A percentile compares a stretch with the other conserved stretches of the same genome.
These are phyloP conservation scores for Carpinus viminea DNA, from an alignment of 306 rosid species.

Conservation along the genomic window DNA sequence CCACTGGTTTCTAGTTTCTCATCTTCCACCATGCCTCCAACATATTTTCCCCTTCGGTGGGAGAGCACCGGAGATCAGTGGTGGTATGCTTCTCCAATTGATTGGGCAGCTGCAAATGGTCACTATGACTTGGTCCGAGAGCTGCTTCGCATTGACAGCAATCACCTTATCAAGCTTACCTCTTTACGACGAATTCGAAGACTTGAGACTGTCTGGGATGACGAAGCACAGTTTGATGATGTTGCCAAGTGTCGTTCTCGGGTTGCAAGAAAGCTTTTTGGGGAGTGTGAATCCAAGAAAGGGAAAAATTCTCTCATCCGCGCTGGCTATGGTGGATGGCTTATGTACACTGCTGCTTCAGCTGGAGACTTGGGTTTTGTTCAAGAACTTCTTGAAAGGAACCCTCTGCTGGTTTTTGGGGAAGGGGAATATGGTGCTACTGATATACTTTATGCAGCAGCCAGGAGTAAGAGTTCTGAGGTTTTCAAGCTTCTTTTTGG, in stretches of 20 bases:
- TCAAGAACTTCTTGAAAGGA: slow-evolving; percentile 49
- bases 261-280: slow-evolving; percentile 70
- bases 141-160: slow-evolving; percentile 76
- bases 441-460: slow-evolving; percentile 72
- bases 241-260: slow-evolving; percentile 73
- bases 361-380: slow-evolving; percentile 81
- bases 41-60: slow-evolving; percentile 92
- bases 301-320: slow-evolving; percentile 69
- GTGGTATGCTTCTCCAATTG: slow-evolving; percentile 99
- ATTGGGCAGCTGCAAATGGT: slow-evolving; percentile 97
- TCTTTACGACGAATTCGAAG: slow-evolving; percentile 89
- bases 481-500: slow-evolving; percentile 66
- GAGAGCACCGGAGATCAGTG: slow-evolving; percentile 99
- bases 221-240: slow-evolving; percentile 69
- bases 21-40: slow-evolving; percentile 68
- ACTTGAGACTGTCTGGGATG: slow-evolving; percentile 95
- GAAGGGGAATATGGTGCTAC: slow-evolving; percentile 81
- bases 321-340: slow-evolving; percentile 95
- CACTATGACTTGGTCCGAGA: slow-evolving; percentile 90
- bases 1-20: slow-evolving; percentile 17
- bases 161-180: slow-evolving; percentile 89
- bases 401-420: slow-evolving; percentile 71
- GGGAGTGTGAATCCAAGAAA: slow-evolving; percentile 63
- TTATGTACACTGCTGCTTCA: slow-evolving; percentile 96
- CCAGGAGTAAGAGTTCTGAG: slow-evolving; percentile 53